A percentile compares a stretch with the other conserved stretches of the same genome.
These are phyloP conservation scores for Medicago truncatula DNA, from an alignment of 306 rosid species.

Conservation along the genomic window MtrunA17r5.0-ANR NC_053042.1:56303001-56303500, in stretches of 20 bases:
- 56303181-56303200: slow-evolving; percentile 97
- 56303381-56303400: neutral
- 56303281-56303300: neutral
- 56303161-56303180: slow-evolving; percentile 96
- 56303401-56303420: neutral
- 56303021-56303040: slow-evolving; percentile 26
- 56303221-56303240: slow-evolving; percentile 97
- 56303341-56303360: neutral
- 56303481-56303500: neutral
- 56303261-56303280: slow-evolving; percentile 75
- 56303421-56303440: neutral
- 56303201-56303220: slow-evolving; percentile 99
- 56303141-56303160: slow-evolving; percentile 98
- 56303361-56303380: neutral
- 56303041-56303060: slow-evolving; percentile 19
- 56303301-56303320: neutral
- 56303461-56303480: neutral
- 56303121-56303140: slow-evolving; percentile 59
- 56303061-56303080: slow-evolving; percentile 19
- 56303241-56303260: slow-evolving; percentile 96
- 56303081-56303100: neutral
- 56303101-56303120: slow-evolving; percentile 24
- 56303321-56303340: neutral
- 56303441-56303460: neutral
- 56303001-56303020: slow-evolving; percentile 33